These are phyloP conservation scores for Cyclocybe aegerita DNA, from an alignment of 768 basidiomycete species.

Conservation along the genomic window DNA sequence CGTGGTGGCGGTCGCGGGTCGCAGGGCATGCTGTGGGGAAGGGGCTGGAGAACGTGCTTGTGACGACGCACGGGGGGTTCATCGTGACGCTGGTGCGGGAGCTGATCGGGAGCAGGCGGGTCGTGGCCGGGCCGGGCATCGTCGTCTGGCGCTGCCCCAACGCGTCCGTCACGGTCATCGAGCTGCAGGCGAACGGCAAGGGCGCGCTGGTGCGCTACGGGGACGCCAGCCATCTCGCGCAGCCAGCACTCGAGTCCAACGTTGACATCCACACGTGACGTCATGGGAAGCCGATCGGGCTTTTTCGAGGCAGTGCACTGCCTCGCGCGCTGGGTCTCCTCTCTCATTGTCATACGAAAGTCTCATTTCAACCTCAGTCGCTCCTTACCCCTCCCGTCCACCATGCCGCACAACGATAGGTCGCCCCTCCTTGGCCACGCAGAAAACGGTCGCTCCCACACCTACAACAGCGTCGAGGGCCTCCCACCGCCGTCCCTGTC, in stretches of 20 bases:
- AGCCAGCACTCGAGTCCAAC: constrained; percentile 40
- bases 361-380: constrained; percentile 6
- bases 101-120: constrained; percentile 41
- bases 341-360: neutral
- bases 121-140: constrained; percentile 35
- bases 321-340: constrained; percentile 14
- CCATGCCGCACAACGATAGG: constrained; percentile 40
- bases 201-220: constrained; percentile 53
- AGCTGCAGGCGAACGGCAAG: constrained; percentile 38
- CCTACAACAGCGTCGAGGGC: constrained; percentile 7
- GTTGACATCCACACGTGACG: constrained; percentile 42
- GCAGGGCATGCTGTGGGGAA: constrained; percentile 8
- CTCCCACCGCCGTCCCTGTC: constrained; percentile 21
- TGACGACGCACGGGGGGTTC: constrained; percentile 67
- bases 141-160: constrained; percentile 43
- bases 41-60: constrained; percentile 45
- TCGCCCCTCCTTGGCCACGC: constrained; percentile 47
- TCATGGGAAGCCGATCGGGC: constrained; percentile 9
- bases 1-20: constrained; percentile 63
- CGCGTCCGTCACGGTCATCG: constrained; percentile 58
- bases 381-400: constrained; percentile 11
- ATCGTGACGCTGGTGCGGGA: constrained; percentile 52
- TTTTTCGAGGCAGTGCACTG: constrained; percentile 19
- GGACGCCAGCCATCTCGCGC: constrained; percentile 52
- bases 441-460: constrained; percentile 25